phyloP scores from a whole-genome alignment of 2,329 filamentous ascomycete genomes.

The Aspergillus chevalieri region DNA sequence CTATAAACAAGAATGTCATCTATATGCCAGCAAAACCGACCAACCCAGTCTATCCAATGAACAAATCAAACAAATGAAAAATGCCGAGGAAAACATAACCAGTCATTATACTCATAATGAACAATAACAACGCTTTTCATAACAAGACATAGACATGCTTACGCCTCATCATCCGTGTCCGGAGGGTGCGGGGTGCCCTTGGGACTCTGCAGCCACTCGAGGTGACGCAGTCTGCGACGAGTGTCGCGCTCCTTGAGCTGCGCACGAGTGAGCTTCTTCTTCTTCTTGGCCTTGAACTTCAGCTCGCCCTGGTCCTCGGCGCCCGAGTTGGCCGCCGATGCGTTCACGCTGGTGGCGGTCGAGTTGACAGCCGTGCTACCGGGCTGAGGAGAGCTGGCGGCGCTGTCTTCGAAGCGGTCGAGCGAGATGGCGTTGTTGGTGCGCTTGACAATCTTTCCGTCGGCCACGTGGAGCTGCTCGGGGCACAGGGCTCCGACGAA shows the following conservation, averaged over 20 bases:
- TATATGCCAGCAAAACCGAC: too few species aligned
- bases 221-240: conserved; percentile 76
- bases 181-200: conserved; percentile 73
- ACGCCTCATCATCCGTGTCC: conserved; percentile 70
- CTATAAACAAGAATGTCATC: too few species aligned
- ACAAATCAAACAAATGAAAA: too few species aligned
- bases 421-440: conserved; percentile 66
- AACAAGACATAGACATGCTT: conserved; percentile 1
- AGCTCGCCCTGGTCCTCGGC: conserved; percentile 71
- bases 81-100: not conserved
- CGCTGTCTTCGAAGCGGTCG: conserved; percentile 81
- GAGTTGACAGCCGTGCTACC: conserved; percentile 53
- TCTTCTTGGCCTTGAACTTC: conserved; percentile 84
- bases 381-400: conserved; percentile 53
- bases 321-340: conserved; percentile 70
- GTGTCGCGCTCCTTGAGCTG: conserved; percentile 91
- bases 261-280: conserved; percentile 98
- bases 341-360: conserved; percentile 54
- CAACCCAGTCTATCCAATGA: conserved; percentile 1
- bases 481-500: conserved; percentile 93
- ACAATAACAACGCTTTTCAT: not conserved
- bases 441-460: conserved; percentile 79
- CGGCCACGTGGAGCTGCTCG: conserved; percentile 92
- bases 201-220: conserved; percentile 69
- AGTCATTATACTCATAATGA: conserved; percentile 5